Conservation (phyloP, 2,329 filamentous ascomycete species). For the Colletotrichum sp. region DNA sequence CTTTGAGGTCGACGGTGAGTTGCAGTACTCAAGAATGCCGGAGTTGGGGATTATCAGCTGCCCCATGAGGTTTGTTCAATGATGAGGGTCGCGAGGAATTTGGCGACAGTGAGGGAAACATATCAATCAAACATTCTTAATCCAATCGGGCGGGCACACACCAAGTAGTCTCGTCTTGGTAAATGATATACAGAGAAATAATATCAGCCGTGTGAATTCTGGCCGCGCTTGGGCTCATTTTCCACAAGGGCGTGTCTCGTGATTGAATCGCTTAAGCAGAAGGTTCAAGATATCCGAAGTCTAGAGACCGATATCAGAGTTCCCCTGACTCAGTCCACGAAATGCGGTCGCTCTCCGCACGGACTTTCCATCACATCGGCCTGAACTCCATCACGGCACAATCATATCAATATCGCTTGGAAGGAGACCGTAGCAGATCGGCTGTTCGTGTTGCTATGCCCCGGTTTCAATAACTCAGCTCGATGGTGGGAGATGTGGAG, state of each 20-base stretch:
- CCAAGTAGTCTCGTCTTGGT: fast-evolving
- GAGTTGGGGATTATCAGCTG: slow-evolving; percentile 27
- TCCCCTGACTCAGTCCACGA: not conserved
- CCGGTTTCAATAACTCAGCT: not conserved
- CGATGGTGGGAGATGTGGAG: not conserved
- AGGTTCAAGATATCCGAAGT: not conserved
- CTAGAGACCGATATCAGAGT: not conserved
- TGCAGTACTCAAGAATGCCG: slow-evolving; percentile 26
- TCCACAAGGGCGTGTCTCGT: not conserved
- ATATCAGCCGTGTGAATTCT: not conserved
- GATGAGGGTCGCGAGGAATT: fast-evolving
- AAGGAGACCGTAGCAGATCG: not conserved
- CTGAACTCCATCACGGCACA: not conserved
- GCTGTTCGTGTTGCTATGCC: not conserved
- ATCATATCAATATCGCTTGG: not conserved
- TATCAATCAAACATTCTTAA: fast-evolving
- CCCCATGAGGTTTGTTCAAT: slow-evolving; percentile 13
- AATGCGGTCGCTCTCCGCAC: not conserved
- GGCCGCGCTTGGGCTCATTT: not conserved
- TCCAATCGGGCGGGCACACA: fast-evolving
- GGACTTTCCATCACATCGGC: not conserved
- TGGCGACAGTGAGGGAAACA: fast-evolving
- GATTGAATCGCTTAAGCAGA: not conserved
- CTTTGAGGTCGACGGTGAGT: slow-evolving; percentile 19
- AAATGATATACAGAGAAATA: not conserved